Evolutionary conservation across 2,329 filamentous ascomycete species (phyloP), one percentile per base, ranked within the genome.

Genomic region (Apiospora kogelbergensis): DNA sequence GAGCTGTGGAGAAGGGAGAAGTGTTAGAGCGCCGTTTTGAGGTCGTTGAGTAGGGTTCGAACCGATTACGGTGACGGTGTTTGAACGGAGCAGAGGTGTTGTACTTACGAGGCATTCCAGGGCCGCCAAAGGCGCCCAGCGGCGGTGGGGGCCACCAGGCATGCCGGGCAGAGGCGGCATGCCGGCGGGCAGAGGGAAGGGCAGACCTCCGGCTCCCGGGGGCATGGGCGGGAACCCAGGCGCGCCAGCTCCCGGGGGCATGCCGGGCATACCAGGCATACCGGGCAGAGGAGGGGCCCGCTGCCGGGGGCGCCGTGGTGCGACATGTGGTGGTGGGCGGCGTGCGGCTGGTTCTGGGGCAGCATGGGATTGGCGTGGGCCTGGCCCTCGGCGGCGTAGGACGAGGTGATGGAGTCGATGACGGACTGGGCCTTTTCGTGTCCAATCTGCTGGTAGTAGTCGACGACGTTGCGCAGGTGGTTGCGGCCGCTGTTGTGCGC

Each of bases 361-460:
- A 95, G 89, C 89, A 96, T 94, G 66, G 93, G 95, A 81, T 97
- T 98, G 71, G 90, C 89, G 77, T 90, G 89, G 72, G 91, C 90
- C 81, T 98, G 94, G 76, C 96, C 96, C 83, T 97, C 96, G 74
- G 94, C 94, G 72, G 93, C 93, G 84, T 99, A 98, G 46, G 95
- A 97, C 57, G 91, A 93, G 53, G 96, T 98, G 82, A 99, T 99
- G 75, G 92, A 95, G 84, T 99, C 96, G 80, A 99, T 99, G 75
- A 99, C 96, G 65, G 93, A 96, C 83, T 99, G 96, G 70, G 96
- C 95, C 84, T 98, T 97, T 83, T 98, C 96, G 82, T 98, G 95
- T 64, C 95, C 96, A 80, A 99, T 98, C 84, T 98, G 94, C 84
- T 98, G 95, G 82, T 99, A 99, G 84, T 99, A 99, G 80, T 98